phyloP scores from a whole-genome alignment of 2,329 filamentous ascomycete genomes.

The Ceratocystis huliohia region DNA sequence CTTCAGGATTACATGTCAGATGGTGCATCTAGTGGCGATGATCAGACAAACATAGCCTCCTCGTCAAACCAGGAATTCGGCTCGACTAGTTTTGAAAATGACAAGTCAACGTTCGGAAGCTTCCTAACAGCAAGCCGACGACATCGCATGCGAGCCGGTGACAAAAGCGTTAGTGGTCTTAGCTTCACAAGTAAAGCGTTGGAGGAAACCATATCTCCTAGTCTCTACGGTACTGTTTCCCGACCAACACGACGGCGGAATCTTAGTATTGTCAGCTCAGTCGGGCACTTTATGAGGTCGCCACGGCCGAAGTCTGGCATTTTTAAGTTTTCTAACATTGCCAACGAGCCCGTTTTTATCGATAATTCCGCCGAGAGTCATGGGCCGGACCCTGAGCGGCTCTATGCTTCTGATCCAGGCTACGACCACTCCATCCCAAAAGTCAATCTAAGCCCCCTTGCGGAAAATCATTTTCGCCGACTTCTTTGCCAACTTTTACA shows the following conservation, averaged over 20 bases:
- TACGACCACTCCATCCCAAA: constrained; percentile 48
- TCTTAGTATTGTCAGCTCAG: constrained; percentile 67
- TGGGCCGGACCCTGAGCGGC: constrained; percentile 11
- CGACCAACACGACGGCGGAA: constrained; percentile 52
- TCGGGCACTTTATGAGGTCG: constrained; percentile 54
- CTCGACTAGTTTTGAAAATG: constrained; percentile 50
- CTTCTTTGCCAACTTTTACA: constrained; percentile 71
- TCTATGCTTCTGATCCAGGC: constrained; percentile 31
- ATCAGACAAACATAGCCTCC: constrained; percentile 77
- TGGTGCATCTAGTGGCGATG: constrained; percentile 72
- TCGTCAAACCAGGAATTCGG: constrained; percentile 29
- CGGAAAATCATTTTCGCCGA: constrained; percentile 74
- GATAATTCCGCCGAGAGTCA: constrained; percentile 16
- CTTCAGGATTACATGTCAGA: constrained; percentile 93
- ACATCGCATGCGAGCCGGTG: constrained; percentile 56
- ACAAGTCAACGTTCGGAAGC: constrained; percentile 61
- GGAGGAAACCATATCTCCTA: constrained; percentile 46
- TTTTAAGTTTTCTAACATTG: constrained; percentile 43
- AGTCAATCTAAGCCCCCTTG: constrained; percentile 77
- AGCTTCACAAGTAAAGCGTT: constrained; percentile 56
- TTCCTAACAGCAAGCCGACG: constrained; percentile 62
- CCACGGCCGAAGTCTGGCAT: constrained; percentile 50
- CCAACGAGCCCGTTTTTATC: constrained; percentile 34
- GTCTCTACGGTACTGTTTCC: constrained; percentile 8
- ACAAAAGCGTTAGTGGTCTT: constrained; percentile 61